These are phyloP conservation scores for Dothistroma septosporum DNA, from an alignment of 2,329 filamentous ascomycete genomes.

Conservation along the genomic window DNA sequence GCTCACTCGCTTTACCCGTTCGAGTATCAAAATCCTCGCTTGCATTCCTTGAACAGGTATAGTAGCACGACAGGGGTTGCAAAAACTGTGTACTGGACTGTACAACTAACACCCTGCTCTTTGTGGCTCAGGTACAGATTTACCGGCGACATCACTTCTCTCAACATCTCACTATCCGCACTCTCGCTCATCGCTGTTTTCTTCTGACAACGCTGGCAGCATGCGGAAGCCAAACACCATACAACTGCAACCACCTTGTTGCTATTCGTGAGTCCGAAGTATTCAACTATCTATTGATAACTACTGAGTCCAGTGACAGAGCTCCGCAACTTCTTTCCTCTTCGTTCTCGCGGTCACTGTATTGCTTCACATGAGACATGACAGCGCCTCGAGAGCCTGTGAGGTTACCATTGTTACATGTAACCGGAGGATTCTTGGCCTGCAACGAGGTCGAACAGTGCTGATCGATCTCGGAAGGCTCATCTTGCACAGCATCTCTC, in stretches of 20 bases:
- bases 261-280: neutral
- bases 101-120: neutral
- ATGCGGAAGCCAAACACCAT: neutral
- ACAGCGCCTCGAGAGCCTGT: neutral
- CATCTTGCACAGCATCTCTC: slow-evolving; percentile 1
- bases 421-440: neutral
- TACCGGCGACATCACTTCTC: slow-evolving; percentile 11
- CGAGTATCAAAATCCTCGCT: no score
- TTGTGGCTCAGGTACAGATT: slow-evolving; percentile 28
- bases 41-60: no score
- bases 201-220: slow-evolving; percentile 5
- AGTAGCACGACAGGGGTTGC: no score
- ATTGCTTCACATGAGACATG: slow-evolving; percentile 5
- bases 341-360: slow-evolving; percentile 10
- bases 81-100: no score
- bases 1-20: no score
- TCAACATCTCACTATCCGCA: slow-evolving; percentile 10
- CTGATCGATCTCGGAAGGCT: slow-evolving; percentile 1
- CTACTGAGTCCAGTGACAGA: neutral
- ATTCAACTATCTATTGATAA: neutral
- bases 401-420: slow-evolving; percentile 9
- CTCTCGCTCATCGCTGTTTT: slow-evolving; percentile 15
- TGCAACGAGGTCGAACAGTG: neutral
- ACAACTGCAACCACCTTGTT: neutral
- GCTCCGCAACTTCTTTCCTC: slow-evolving; percentile 5